A percentile compares a stretch with the other conserved stretches of the same genome.
These are phyloP conservation scores for Capillidium heterosporum DNA, from an alignment of 371 early-diverging fungal species.

Conservation along the genomic window DNA sequence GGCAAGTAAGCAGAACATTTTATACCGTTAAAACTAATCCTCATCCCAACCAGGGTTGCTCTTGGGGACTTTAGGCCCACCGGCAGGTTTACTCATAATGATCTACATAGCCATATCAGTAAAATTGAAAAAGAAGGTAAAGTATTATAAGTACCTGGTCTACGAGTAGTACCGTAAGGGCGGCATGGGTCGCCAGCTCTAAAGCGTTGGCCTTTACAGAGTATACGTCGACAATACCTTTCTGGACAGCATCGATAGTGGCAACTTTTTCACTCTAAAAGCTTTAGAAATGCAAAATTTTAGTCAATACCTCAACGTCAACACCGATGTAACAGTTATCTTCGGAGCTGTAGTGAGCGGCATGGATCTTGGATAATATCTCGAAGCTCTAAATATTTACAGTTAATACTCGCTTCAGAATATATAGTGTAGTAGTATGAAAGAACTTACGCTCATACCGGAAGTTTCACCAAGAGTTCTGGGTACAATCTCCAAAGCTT, in stretches of 20 bases:
- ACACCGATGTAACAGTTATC: conserved; percentile 36
- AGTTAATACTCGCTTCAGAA: neutral
- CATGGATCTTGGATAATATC: conserved; percentile 77
- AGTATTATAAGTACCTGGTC: conserved; percentile 49
- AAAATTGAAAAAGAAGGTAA: conserved; percentile 1
- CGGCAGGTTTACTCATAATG: conserved; percentile 96
- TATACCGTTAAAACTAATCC: conserved; percentile 24
- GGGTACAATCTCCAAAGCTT: conserved; percentile 90
- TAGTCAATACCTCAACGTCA: conserved; percentile 43
- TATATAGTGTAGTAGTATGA: conserved; percentile 28
- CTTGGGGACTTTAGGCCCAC: conserved; percentile 87
- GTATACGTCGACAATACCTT: conserved; percentile 62
- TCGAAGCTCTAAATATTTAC: conserved; percentile 40
- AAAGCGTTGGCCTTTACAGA: conserved; percentile 72
- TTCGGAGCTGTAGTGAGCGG: conserved; percentile 72
- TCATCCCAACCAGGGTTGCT: conserved; percentile 83
- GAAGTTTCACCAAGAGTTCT: conserved; percentile 92
- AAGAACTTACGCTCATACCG: conserved; percentile 84
- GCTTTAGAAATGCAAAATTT: conserved; percentile 9
- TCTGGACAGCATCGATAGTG: conserved; percentile 55
- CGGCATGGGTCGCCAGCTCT: conserved; percentile 79
- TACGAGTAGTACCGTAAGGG: conserved; percentile 85
- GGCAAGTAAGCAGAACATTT: too few relatives aligned
- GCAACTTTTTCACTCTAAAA: conserved; percentile 37
- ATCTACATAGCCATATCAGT: conserved; percentile 24